phyloP scores from a whole-genome alignment of 2,329 filamentous ascomycete species.

The Apiospora marii region DNA sequence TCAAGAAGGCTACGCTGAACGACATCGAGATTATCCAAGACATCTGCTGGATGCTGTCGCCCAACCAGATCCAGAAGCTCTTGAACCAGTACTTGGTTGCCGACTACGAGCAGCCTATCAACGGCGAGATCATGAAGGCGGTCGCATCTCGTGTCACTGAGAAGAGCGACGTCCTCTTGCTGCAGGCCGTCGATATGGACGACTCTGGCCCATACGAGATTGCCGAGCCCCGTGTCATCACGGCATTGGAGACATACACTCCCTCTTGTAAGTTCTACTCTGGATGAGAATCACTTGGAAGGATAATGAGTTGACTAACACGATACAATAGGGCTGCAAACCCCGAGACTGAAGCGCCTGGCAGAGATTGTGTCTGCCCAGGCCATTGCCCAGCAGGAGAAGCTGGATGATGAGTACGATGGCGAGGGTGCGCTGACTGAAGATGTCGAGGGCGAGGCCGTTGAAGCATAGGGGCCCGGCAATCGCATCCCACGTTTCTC shows the following conservation, averaged over 20 bases:
- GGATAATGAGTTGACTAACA: constrained; percentile 38
- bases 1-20: constrained; percentile 98
- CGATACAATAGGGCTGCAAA: constrained; percentile 82
- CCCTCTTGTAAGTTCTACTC: constrained; percentile 81
- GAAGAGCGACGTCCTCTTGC: constrained; percentile 94
- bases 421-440: constrained; percentile 55
- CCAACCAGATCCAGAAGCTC: constrained; percentile 98
- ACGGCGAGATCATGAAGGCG: constrained; percentile 99
- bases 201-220: constrained; percentile 99
- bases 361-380: constrained; percentile 99
- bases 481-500: constrained; percentile 22
- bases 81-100: constrained; percentile 98
- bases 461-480: constrained; percentile 24
- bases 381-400: constrained; percentile 94
- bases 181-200: constrained; percentile 98
- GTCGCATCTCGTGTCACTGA: constrained; percentile 96
- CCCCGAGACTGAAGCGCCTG: constrained; percentile 89
- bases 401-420: constrained; percentile 62
- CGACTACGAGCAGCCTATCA: constrained; percentile 99
- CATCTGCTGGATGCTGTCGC: constrained; percentile 99
- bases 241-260: constrained; percentile 96
- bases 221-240: constrained; percentile 94
- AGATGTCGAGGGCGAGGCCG: constrained; percentile 53
- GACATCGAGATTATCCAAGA: constrained; percentile 99
- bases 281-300: not conserved